Conservation (phyloP, 2,329 filamentous ascomycete genomes). For the Epicoccum sorghinum region DNA sequence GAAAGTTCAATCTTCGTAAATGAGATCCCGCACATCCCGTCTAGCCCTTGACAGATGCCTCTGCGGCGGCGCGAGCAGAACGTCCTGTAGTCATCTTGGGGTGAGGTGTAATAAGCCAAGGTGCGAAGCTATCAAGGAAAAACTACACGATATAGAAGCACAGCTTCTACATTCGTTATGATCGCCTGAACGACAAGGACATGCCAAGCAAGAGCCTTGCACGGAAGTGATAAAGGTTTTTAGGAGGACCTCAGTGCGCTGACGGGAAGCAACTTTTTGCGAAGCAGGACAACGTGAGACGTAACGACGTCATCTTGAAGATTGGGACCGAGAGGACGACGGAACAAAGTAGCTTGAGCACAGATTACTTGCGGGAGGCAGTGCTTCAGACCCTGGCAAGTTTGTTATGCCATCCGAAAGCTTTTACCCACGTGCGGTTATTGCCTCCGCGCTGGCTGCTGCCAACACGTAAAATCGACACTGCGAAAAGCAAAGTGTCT, state of each 20-base stretch:
- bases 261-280: conserved; percentile 2
- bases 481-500: too few species aligned
- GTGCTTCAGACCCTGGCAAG: too few species aligned
- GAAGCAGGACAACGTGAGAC: conserved; percentile 10
- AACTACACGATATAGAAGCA: neutral
- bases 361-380: neutral
- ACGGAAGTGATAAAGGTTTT: neutral
- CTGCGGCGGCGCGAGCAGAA: conserved; percentile 17
- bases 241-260: conserved; percentile 1
- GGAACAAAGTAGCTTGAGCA: neutral
- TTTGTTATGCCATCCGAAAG: too few species aligned
- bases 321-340: conserved; percentile 3
- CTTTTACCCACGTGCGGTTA: too few species aligned
- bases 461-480: too few species aligned
- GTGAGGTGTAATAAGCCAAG: neutral
- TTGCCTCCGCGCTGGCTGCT: too few species aligned
- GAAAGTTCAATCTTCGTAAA: too few species aligned
- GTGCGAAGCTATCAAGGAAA: neutral
- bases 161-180: neutral
- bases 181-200: neutral
- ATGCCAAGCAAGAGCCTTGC: neutral
- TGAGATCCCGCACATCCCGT: too few species aligned
- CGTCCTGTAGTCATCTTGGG: conserved; percentile 19
- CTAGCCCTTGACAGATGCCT: conserved; percentile 18
- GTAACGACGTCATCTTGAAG: conserved; percentile 19